phyloP scores from a whole-genome alignment of 129 eudicot species.

The Chrysanthemum makinoi region DNA sequence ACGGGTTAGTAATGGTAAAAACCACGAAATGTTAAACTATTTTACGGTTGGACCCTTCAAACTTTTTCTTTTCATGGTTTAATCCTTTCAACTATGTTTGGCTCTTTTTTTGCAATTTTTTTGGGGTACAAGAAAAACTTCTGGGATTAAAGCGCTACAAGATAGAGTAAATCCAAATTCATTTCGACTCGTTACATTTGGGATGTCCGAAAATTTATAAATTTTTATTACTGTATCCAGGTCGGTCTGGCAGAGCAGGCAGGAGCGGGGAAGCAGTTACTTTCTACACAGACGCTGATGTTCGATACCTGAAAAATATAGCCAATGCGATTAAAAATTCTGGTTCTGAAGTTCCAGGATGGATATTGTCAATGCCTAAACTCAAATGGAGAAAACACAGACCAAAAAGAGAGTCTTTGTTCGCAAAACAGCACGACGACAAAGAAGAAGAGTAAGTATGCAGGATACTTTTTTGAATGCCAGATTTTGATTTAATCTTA shows the following conservation, averaged over 20 bases:
- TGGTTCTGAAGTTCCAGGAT: slow-evolving; percentile 85
- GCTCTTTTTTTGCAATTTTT: no score
- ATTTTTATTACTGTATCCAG: slow-evolving; percentile 16
- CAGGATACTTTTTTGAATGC: not conserved
- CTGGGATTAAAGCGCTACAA: no score
- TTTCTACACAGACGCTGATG: slow-evolving; percentile 82
- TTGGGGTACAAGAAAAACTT: no score
- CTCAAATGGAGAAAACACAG: slow-evolving; percentile 86
- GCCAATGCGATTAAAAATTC: slow-evolving; percentile 86
- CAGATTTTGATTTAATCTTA: not conserved
- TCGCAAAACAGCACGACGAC: slow-evolving; percentile 38
- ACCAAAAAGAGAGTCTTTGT: slow-evolving; percentile 72
- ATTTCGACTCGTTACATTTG: not conserved
- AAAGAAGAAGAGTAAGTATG: slow-evolving; percentile 36
- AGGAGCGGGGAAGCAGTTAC: slow-evolving; percentile 94
- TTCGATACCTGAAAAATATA: slow-evolving; percentile 62
- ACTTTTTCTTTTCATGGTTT: no score
- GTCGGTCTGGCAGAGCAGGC: slow-evolving; percentile 96
- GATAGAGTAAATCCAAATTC: no score
- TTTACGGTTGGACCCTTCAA: no score
- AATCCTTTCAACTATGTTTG: no score
- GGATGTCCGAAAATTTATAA: not conserved
- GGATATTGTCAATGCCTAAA: slow-evolving; percentile 71
- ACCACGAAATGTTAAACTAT: no score
- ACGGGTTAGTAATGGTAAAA: no score